These are phyloP conservation scores for Fragilaria crotonensis DNA, from an alignment of 108 stramenopile genomes.

Conservation along the genomic window DNA sequence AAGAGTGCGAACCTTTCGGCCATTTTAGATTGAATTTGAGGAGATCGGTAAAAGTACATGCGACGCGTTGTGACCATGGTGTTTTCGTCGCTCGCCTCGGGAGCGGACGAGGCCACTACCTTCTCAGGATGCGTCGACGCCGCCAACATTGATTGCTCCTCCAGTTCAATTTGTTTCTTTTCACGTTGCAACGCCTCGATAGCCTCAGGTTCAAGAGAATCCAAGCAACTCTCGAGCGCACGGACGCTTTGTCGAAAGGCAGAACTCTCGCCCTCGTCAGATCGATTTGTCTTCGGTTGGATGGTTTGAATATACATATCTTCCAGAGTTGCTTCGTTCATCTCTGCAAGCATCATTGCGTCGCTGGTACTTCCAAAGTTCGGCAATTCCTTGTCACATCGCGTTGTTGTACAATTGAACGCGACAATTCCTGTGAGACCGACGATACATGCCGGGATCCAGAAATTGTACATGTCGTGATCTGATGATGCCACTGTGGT, in stretches of 20 bases:
- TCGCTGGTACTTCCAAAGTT: constrained; percentile 38
- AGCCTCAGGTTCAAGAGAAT: neutral
- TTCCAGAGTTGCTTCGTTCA: neutral
- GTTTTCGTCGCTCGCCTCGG: no score
- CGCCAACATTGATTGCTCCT: neutral
- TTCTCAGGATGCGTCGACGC: neutral
- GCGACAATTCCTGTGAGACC: no score
- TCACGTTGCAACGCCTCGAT: neutral
- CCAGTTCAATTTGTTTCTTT: neutral
- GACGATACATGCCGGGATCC: no score
- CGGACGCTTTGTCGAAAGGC: constrained; percentile 1
- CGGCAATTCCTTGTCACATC: constrained; percentile 14
- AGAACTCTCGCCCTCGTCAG: neutral
- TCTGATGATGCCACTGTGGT: no score
- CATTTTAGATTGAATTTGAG: constrained; percentile 36
- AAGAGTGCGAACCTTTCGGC: constrained; percentile 58
- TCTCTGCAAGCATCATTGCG: constrained; percentile 22
- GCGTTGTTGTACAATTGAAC: neutral
- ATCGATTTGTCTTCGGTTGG: neutral
- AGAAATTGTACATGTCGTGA: no score
- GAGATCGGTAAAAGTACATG: constrained; percentile 74
- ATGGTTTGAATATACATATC: constrained; percentile 5
- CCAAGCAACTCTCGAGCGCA: neutral
- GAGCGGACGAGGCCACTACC: neutral
- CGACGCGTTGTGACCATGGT: constrained; percentile 58